These are phyloP conservation scores for Fusarium udum DNA, from an alignment of 2,329 filamentous ascomycete species.

Conservation along the genomic window DNA sequence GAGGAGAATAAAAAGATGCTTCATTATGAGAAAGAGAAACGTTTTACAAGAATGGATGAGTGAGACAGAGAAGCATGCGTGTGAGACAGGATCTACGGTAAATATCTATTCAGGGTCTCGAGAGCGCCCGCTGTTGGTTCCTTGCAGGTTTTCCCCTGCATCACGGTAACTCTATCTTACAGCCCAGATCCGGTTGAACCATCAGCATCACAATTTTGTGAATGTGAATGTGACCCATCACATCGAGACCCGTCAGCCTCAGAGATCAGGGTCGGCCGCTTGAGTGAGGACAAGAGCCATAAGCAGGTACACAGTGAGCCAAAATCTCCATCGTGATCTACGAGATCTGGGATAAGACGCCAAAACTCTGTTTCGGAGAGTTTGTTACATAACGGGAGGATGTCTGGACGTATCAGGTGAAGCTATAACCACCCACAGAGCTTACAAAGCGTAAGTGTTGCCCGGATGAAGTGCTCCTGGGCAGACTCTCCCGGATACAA, in stretches of 20 bases:
- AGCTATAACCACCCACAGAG: not conserved
- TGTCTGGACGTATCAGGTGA: not conserved
- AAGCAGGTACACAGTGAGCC: conserved; percentile 2
- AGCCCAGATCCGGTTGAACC: conserved; percentile 15
- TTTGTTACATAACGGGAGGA: conserved; percentile 5
- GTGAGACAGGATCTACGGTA: conserved; percentile 35
- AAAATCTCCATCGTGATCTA: conserved; percentile 5
- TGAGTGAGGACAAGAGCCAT: not conserved
- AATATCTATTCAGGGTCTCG: conserved; percentile 29
- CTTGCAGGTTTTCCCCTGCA: conserved; percentile 29
- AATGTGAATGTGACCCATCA: not conserved
- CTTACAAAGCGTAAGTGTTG: not conserved
- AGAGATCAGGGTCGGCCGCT: conserved; percentile 13
- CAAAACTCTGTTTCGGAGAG: conserved; percentile 4
- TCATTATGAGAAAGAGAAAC: conserved; percentile 27
- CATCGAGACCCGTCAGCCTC: conserved; percentile 6
- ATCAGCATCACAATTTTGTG: not conserved
- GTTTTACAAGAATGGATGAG: not conserved
- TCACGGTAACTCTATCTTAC: conserved; percentile 25
- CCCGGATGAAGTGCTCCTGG: not conserved
- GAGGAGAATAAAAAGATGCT: conserved; percentile 17
- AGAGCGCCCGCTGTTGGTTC: not conserved
- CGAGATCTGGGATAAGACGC: not conserved
- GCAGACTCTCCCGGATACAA: not conserved
- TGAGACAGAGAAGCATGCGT: conserved; percentile 7